Evolutionary conservation across 768 basidiomycete genomes (phyloP).

Genomic region (Fomitopsis serialis): DNA sequence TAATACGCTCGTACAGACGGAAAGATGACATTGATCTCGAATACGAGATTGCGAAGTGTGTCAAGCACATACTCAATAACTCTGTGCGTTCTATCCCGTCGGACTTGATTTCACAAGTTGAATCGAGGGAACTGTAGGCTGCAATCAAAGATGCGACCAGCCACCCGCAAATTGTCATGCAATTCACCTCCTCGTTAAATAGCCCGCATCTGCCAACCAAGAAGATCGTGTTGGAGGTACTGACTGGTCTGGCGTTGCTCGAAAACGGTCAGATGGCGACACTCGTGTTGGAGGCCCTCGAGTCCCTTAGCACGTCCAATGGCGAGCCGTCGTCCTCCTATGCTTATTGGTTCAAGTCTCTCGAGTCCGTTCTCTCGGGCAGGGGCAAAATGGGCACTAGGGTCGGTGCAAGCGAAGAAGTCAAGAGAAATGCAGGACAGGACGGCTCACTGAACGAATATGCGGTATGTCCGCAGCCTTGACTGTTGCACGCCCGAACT

Average conservation of each 20-base stretch:
- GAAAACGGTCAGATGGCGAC: slow-evolving; percentile 54
- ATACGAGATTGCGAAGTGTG: slow-evolving; percentile 83
- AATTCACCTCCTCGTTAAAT: slow-evolving; percentile 79
- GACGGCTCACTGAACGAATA: slow-evolving; percentile 79
- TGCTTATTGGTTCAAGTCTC: slow-evolving; percentile 84
- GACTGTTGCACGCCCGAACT: neutral
- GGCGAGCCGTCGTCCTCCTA: slow-evolving; percentile 55
- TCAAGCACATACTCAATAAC: slow-evolving; percentile 77
- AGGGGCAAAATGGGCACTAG: slow-evolving; percentile 92
- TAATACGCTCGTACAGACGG: slow-evolving; percentile 32
- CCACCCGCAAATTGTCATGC: slow-evolving; percentile 67
- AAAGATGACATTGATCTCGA: slow-evolving; percentile 70
- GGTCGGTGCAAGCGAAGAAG: slow-evolving; percentile 92
- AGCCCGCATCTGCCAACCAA: slow-evolving; percentile 77
- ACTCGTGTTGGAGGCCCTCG: slow-evolving; percentile 71
- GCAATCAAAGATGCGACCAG: slow-evolving; percentile 70
- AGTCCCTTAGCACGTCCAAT: slow-evolving; percentile 65
- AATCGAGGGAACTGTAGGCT: too few relatives aligned
- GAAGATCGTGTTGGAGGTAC: slow-evolving; percentile 71
- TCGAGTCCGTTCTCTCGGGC: slow-evolving; percentile 72
- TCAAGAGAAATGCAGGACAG: slow-evolving; percentile 58
- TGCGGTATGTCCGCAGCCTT: slow-evolving; percentile 50
- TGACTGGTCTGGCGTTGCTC: slow-evolving; percentile 68
- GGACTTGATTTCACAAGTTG: too few relatives aligned
- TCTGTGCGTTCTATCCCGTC: slow-evolving; percentile 34